Conservation (phyloP, 1,284 basidiomycete genomes). For the Irpex sp. region DNA sequence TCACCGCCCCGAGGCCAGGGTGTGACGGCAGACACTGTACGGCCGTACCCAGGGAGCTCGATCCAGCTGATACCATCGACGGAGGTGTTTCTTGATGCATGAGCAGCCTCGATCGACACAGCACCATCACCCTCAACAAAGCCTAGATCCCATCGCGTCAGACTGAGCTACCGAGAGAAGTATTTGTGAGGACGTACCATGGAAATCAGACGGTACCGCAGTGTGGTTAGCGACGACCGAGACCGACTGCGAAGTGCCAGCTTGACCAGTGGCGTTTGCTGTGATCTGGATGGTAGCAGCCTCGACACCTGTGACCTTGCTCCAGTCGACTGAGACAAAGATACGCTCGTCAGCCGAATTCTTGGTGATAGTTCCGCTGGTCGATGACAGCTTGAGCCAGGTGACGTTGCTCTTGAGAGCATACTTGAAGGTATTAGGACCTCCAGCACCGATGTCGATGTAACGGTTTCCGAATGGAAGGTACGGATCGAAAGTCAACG, state of each 20-base stretch:
- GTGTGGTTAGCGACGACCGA: conserved; percentile 37
- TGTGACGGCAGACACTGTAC: conserved; percentile 54
- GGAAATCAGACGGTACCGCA: conserved; percentile 37
- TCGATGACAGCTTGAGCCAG: conserved; percentile 48
- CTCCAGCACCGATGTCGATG: conserved; percentile 58
- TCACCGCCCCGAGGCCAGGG: conserved; percentile 52
- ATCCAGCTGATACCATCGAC: conserved; percentile 51
- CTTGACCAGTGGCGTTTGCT: conserved; percentile 37
- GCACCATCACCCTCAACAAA: conserved; percentile 61
- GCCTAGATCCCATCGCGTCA: conserved; percentile 28
- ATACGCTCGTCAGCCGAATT: conserved; percentile 48
- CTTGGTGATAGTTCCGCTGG: conserved; percentile 45
- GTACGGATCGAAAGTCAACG: conserved; percentile 48
- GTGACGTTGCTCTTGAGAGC: conserved; percentile 43
- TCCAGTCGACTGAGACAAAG: conserved; percentile 58
- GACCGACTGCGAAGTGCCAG: conserved; percentile 31
- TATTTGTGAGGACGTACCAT: conserved; percentile 32
- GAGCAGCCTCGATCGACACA: conserved; percentile 61
- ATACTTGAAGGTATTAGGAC: conserved; percentile 53
- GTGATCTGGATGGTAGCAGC: conserved; percentile 42
- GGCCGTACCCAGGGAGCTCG: conserved; percentile 52
- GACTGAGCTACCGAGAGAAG: not conserved
- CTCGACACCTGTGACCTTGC: conserved; percentile 37
- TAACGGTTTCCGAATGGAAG: conserved; percentile 46
- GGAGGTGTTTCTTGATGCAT: conserved; percentile 46